These are phyloP conservation scores for Mortierella alpina DNA, from an alignment of 192 early-diverging fungal genomes.

Conservation along the genomic window DNA sequence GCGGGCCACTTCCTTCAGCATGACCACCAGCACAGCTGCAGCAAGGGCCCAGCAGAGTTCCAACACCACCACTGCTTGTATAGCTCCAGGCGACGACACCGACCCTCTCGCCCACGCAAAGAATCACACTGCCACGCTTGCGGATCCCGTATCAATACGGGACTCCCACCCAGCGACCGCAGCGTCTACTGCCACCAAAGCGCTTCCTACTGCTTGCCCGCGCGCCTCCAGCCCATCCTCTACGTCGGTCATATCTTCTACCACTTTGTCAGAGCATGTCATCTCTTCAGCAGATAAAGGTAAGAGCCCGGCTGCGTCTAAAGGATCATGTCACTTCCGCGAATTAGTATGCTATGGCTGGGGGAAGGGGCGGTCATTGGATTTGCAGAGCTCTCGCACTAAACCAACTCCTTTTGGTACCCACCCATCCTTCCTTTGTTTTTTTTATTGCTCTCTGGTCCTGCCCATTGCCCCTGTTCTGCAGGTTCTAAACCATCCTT, in stretches of 20 bases:
- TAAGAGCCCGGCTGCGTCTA: neutral
- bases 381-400: neutral
- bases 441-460: neutral
- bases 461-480: neutral
- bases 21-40: constrained; percentile 25
- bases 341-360: too few species aligned
- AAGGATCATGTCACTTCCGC: constrained; percentile 1
- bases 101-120: constrained; percentile 3
- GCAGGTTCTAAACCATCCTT: constrained; percentile 15
- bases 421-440: neutral
- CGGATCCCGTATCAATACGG: too few species aligned
- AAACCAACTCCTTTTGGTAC: neutral
- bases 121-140: too few species aligned
- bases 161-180: neutral
- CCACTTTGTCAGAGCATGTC: neutral
- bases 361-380: too few species aligned
- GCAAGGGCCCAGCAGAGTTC: constrained; percentile 30
- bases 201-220: neutral
- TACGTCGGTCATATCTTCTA: constrained; percentile 1
- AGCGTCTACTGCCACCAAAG: neutral
- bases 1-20: neutral
- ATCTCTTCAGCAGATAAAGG: neutral
- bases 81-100: constrained; percentile 21
- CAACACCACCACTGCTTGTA: constrained; percentile 21
- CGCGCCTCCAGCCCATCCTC: constrained; percentile 5